Evolutionary conservation across 2,329 filamentous ascomycete species (phyloP), one percentile per base, ranked within the genome.

Genomic region (Rhytidhysteron rufulum): DNA sequence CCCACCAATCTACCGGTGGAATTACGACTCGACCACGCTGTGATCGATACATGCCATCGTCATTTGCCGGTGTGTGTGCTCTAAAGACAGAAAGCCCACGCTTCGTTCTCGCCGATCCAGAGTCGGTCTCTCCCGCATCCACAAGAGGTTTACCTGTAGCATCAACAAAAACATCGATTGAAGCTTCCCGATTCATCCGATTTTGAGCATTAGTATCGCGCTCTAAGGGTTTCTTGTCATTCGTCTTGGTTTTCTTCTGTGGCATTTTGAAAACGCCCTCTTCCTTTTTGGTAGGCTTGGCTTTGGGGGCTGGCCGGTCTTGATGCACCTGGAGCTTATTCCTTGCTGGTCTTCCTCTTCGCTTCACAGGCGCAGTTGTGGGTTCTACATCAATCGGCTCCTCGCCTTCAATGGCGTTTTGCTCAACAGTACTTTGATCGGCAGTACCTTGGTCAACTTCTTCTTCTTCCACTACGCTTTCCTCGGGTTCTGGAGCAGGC

Each of bases 1-100:
- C 82, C 91, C 91, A 97, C 60, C 78, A 95, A 19, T 87, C 81
- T 24, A 96, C 68, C 1, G 90, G 93, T 44, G 80, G 80, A 46
- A 88, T 77, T 21, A 73, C 72, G 46, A 78, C 70, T 19, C 67
- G 71, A 39, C 81, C 74, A 30, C 66, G 62, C 11, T 27, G 8
- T 7, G 24, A 13, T 27, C 13, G 24, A n/a, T n/a, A n/a, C n/a
- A n/a, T n/a, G n/a, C n/a, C n/a, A n/a, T n/a, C n/a, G n/a, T n/a
- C 24, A 27, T 27, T 27, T 27, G 24, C 24, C 24, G 7, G 24
- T 8, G 24, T 27, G 13, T 27, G 24, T 7, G n/a, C n/a, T n/a
- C n/a, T n/a, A n/a, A n/a, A n/a, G n/a, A n/a, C n/a, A n/a, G n/a
- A n/a, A n/a, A n/a, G n/a, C n/a, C n/a, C n/a, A n/a, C n/a, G n/a